These are phyloP conservation scores for Eimeria sp. DNA, from an alignment of 169 alveolate species.

Conservation along the genomic window DNA sequence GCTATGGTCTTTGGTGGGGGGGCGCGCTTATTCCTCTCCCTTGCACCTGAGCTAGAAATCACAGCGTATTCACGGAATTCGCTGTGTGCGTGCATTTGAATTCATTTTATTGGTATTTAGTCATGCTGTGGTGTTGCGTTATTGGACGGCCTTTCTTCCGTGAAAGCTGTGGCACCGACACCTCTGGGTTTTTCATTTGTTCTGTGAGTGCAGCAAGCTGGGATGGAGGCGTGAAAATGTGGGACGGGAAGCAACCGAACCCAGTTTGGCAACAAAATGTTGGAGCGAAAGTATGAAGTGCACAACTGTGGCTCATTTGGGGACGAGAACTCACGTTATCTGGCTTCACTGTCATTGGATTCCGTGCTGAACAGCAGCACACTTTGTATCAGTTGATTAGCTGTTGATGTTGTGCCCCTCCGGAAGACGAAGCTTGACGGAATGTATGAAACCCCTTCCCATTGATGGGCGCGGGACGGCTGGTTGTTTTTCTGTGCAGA, in stretches of 20 bases:
- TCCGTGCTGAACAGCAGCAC: background rate
- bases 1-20: background rate
- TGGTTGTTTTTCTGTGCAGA: conserved; percentile 61
- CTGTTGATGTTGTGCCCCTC: background rate
- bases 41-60: background rate
- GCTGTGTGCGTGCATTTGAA: background rate
- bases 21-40: background rate
- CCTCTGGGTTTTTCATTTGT: background rate
- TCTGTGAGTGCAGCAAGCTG: conserved; percentile 80
- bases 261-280: conserved; percentile 83
- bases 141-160: background rate
- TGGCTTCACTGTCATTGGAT: background rate
- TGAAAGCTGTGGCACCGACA: background rate
- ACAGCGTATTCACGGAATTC: background rate
- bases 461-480: background rate
- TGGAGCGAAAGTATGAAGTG: conserved; percentile 74
- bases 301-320: background rate
- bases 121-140: background rate
- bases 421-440: background rate
- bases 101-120: background rate
- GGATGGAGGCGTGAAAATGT: conserved; percentile 83
- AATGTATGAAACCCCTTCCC: background rate
- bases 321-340: background rate
- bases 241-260: conserved; percentile 84
- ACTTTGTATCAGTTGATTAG: background rate